Conservation (phyloP, 352 stramenopile species). For the Globisporangium camurandrum region DNA sequence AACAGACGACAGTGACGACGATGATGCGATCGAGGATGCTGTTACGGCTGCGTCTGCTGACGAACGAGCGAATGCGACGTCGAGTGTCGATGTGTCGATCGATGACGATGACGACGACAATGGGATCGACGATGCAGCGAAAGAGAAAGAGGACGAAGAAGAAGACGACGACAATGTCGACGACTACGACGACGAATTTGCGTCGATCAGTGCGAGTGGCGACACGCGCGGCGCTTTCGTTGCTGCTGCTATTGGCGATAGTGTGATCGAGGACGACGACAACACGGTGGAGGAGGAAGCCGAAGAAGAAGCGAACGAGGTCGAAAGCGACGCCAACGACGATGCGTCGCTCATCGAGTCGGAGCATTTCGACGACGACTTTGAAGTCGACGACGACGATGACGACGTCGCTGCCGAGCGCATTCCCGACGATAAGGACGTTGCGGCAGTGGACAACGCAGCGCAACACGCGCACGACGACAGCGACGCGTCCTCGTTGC, state of each 20-base stretch:
- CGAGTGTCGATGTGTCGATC: background rate
- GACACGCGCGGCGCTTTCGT: background rate
- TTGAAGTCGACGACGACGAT: slow-evolving; percentile 3
- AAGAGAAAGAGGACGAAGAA: background rate
- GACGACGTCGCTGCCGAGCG: background rate
- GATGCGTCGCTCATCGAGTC: slow-evolving; percentile 1
- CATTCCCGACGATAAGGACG: background rate
- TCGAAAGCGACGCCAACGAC: background rate
- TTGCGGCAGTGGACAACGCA: background rate
- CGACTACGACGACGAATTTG: slow-evolving; percentile 14
- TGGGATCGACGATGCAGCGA: background rate
- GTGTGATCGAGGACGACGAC: background rate
- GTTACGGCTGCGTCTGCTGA: too few relatives aligned
- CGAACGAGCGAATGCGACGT: background rate
- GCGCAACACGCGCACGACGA: too few relatives aligned
- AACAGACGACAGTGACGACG: background rate
- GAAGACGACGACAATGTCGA: background rate
- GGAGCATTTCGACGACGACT: slow-evolving; percentile 9
- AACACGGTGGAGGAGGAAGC: background rate
- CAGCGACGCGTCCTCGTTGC: too few relatives aligned
- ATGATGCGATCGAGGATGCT: background rate
- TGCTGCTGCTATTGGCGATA: too few relatives aligned
- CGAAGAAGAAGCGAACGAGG: background rate
- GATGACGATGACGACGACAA: too few relatives aligned
- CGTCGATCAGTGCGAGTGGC: slow-evolving; percentile 6